These are phyloP conservation scores for Sporothrix pallida DNA, from an alignment of 2,329 filamentous ascomycete species.

Conservation along the genomic window DNA sequence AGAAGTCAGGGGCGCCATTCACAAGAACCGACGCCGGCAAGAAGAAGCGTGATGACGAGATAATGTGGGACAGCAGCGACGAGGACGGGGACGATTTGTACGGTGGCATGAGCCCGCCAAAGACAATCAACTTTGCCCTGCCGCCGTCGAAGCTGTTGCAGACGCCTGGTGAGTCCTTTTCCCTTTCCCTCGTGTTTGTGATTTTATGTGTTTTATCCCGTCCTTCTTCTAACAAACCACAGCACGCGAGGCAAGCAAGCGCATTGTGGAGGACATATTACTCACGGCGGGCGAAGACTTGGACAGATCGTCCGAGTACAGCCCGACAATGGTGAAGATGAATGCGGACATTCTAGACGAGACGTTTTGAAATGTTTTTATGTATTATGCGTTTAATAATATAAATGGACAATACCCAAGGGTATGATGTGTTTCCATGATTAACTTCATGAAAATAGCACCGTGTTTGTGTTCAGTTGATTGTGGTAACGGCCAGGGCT, in stretches of 20 bases:
- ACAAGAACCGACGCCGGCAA: conserved; percentile 38
- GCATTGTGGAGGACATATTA: conserved; percentile 81
- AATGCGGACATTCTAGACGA: conserved; percentile 66
- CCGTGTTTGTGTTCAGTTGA: too few species aligned
- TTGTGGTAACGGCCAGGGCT: neutral
- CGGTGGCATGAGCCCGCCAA: conserved; percentile 84
- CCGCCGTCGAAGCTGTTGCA: conserved; percentile 78
- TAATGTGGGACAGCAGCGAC: conserved; percentile 77
- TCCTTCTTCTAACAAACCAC: neutral
- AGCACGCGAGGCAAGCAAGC: conserved; percentile 80
- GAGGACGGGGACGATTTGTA: conserved; percentile 67
- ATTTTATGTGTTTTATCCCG: too few species aligned
- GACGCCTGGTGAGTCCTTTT: conserved; percentile 68
- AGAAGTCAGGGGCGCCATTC: neutral
- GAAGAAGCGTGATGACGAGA: conserved; percentile 55
- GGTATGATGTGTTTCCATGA: too few species aligned
- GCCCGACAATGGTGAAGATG: conserved; percentile 70
- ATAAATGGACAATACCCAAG: conserved; percentile 1
- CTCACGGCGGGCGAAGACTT: conserved; percentile 72
- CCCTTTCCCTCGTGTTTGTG: too few species aligned
- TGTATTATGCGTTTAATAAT: neutral
- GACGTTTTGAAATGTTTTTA: conserved; percentile 52
- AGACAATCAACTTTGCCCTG: conserved; percentile 86
- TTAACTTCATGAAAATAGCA: too few species aligned
- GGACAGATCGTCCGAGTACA: conserved; percentile 63